Evolutionary conservation across 2,329 filamentous ascomycete genomes (phyloP), one percentile per base, ranked within the genome.

Genomic region (Trichoderma arundinaceum): DNA sequence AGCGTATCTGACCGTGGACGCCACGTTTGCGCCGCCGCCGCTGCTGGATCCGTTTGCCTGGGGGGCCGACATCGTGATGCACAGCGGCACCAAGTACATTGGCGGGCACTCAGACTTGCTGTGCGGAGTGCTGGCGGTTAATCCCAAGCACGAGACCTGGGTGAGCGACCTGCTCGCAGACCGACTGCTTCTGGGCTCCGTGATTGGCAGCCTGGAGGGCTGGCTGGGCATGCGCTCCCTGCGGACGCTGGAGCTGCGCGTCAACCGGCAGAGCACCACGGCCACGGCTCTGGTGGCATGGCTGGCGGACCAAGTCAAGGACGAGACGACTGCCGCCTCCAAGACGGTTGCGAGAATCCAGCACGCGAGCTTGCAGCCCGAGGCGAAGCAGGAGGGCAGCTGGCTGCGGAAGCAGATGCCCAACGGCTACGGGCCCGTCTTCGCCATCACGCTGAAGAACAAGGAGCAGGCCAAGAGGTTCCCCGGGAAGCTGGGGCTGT

Each of bases 51-150:
- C 95, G 0, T 95, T 98, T 72, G 74, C 77, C 33, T 90, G 86
- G 76, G 94, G 92, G 53, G 92, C 90, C 33, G 94, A 98, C 77
- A 78, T 94, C 1, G 86, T 97, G 39, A 91, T 98, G 92, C 95
- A 99, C 79, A 90, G 86, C 59, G 95, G 93, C 3, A 97, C 94
- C 17, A 99, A 98, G 83, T 99, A 98, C 78, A 87, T 99, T 70
- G 95, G 95, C 19, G 95, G 95, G 0, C 95, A 99, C 79, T 94
- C 90, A 70, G 95, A 99, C 78, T 84, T 98, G 84, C 86, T 98
- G 6, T 96, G 92, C 74, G 95, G 95, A 22, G 90, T 96, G 17
- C 80, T 99, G 33, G 86, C 88, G 0, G 85, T 93, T 6, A 81
- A 84, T 58, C 84, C 85, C 15, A 77, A 77, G 43, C 78, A 78